phyloP scores from a whole-genome alignment of 495 filamentous ascomycete species.

The Neurospora sp. region DNA sequence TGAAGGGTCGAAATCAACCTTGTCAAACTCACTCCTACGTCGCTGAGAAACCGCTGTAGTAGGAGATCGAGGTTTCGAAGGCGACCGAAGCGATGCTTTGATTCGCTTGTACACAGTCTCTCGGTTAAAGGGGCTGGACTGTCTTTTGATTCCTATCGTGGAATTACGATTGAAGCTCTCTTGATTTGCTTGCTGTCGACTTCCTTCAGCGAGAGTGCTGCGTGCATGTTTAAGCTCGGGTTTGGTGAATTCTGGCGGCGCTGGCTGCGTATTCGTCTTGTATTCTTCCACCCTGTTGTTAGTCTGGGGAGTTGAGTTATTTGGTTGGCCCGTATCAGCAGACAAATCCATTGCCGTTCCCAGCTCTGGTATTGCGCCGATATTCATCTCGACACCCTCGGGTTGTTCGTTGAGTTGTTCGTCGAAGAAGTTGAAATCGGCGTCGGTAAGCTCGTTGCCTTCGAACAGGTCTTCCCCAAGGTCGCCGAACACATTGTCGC shows the following conservation, averaged over 20 bases:
- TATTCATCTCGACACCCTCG: constrained; percentile 24
- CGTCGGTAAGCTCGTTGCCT: constrained; percentile 72
- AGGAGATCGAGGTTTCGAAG: constrained; percentile 6
- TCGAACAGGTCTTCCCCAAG: constrained; percentile 69
- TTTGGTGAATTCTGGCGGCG: constrained; percentile 32
- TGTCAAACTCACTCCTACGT: constrained; percentile 35
- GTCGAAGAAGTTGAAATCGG: constrained; percentile 88
- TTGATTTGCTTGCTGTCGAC: constrained; percentile 17
- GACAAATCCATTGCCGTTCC: constrained; percentile 5
- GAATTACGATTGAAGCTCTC: constrained; percentile 22
- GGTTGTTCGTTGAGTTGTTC: constrained; percentile 49
- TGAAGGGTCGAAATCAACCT: constrained; percentile 38
- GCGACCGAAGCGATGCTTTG: constrained; percentile 24
- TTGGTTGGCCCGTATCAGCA: constrained; percentile 2
- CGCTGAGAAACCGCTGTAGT: constrained; percentile 1
- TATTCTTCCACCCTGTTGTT: not conserved
- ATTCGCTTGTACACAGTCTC: constrained; percentile 44
- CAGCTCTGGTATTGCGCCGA: constrained; percentile 12
- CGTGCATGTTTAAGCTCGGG: constrained; percentile 39
- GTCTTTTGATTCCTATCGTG: constrained; percentile 24
- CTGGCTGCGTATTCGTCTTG: not conserved
- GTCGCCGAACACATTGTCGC: constrained; percentile 62
- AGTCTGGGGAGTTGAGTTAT: constrained; percentile 1
- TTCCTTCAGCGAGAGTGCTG: constrained; percentile 28
- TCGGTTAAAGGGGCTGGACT: constrained; percentile 39